These are phyloP conservation scores for Rubus idaeus DNA, from an alignment of 306 rosid species.

Conservation along the genomic window DNA sequence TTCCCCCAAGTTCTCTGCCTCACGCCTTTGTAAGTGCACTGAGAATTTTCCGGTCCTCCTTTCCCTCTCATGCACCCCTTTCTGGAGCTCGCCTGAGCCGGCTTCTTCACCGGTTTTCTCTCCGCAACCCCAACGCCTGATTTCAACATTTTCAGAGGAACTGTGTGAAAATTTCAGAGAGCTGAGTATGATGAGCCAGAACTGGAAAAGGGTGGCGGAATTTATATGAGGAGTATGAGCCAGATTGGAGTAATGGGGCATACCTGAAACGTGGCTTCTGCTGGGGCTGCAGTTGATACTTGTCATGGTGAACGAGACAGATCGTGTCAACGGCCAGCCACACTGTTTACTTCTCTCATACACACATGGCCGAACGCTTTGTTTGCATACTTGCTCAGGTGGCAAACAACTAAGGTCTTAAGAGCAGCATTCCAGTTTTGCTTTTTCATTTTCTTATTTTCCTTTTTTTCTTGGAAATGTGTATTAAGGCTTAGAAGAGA, in stretches of 20 bases:
- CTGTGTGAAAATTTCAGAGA: background rate
- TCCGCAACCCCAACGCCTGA: conserved; percentile 31
- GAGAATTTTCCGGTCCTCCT: conserved; percentile 87
- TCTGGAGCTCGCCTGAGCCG: conserved; percentile 70
- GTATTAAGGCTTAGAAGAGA: background rate
- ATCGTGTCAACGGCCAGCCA: conserved; percentile 62
- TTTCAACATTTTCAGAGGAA: conserved; percentile 32
- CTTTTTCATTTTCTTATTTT: conserved; percentile 7
- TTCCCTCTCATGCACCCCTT: conserved; percentile 96
- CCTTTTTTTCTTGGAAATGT: background rate
- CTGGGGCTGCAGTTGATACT: conserved; percentile 44
- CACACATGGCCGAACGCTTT: conserved; percentile 62
- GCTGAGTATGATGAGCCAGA: background rate
- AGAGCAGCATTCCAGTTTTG: background rate
- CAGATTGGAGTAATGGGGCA: conserved; percentile 2
- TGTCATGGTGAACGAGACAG: conserved; percentile 52
- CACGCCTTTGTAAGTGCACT: conserved; percentile 85
- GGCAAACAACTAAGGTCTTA: conserved; percentile 39
- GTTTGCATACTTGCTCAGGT: conserved; percentile 43
- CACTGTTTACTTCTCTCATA: conserved; percentile 43
- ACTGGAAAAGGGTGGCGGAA: conserved; percentile 4
- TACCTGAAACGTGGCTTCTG: conserved; percentile 68
- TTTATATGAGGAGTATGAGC: conserved; percentile 32
- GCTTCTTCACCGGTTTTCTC: conserved; percentile 35
- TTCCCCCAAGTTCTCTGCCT: conserved; percentile 97